Evolutionary conservation across 2,329 filamentous ascomycete species (phyloP).

Genomic region (Aureobasidium subglaciale): DNA sequence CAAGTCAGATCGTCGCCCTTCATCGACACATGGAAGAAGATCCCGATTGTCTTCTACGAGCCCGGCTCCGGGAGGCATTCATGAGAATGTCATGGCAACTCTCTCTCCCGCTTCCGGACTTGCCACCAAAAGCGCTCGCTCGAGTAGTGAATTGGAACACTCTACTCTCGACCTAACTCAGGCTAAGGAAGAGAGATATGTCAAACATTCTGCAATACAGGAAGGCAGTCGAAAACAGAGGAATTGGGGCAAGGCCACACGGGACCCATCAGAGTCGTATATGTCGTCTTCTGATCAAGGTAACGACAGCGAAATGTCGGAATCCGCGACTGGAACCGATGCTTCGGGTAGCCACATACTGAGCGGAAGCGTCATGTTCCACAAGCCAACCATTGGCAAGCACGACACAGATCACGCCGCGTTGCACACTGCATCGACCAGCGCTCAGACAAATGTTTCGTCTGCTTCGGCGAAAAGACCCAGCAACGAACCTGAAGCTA

Average conservation of each 20-base stretch:
- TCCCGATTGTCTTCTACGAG: conserved; percentile 14
- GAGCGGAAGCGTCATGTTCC: conserved; percentile 79
- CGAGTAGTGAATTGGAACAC: conserved; percentile 37
- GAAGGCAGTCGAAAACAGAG: not conserved
- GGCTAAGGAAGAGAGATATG: conserved; percentile 25
- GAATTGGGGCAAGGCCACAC: conserved; percentile 27
- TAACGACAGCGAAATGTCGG: conserved; percentile 15
- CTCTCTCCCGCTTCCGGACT: conserved; percentile 35
- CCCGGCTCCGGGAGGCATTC: conserved; percentile 16
- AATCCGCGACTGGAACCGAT: conserved; percentile 63
- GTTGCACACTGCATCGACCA: not conserved
- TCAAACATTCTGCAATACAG: not conserved
- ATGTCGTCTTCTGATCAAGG: conserved; percentile 30
- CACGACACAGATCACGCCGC: conserved; percentile 16
- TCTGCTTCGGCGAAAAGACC: conserved; percentile 6
- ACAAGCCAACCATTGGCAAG: conserved; percentile 59
- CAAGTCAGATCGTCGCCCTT: not conserved
- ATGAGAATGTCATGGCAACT: conserved; percentile 37
- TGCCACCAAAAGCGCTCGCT: conserved; percentile 31
- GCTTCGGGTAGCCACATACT: conserved; percentile 89
- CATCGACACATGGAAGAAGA: conserved; percentile 1
- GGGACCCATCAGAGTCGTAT: conserved; percentile 67
- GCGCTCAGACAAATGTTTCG: not conserved
- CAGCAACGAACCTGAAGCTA: conserved; percentile 20
- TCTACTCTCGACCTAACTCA: conserved; percentile 32